These are phyloP conservation scores for Hortiboletus campestris DNA, from an alignment of 768 basidiomycete genomes.

Conservation along the genomic window DNA sequence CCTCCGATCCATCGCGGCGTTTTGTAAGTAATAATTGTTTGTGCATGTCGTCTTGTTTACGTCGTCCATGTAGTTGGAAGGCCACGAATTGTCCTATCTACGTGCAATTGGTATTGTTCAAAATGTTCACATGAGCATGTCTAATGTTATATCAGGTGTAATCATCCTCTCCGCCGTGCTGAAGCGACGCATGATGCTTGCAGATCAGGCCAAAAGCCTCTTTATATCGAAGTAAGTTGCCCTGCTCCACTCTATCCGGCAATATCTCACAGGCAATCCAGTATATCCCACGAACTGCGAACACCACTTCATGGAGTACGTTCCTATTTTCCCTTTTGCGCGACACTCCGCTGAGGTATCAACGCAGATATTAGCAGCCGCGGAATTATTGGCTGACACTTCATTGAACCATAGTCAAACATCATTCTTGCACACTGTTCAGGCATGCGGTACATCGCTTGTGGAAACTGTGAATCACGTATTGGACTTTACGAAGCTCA, in stretches of 20 bases:
- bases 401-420: slow-evolving; percentile 75
- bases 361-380: slow-evolving; percentile 78
- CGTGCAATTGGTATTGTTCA: slow-evolving; percentile 71
- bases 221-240: slow-evolving; percentile 83
- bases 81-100: slow-evolving; percentile 86
- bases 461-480: slow-evolving; percentile 98
- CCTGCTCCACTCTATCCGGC: neutral
- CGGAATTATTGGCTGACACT: slow-evolving; percentile 87
- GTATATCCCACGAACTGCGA: slow-evolving; percentile 87
- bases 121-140: neutral
- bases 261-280: slow-evolving; percentile 30
- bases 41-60: slow-evolving; percentile 6
- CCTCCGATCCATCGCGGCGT: slow-evolving; percentile 72
- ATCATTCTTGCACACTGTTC: slow-evolving; percentile 89
- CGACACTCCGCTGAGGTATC: neutral
- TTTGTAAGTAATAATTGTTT: slow-evolving; percentile 51
- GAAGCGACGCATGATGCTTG: slow-evolving; percentile 89
- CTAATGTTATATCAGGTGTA: slow-evolving; percentile 49
- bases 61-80: slow-evolving; percentile 62
- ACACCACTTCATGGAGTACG: slow-evolving; percentile 88
- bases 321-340: slow-evolving; percentile 3
- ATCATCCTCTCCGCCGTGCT: slow-evolving; percentile 92
- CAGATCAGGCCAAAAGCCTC: slow-evolving; percentile 89
- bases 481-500: slow-evolving; percentile 92
- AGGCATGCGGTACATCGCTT: slow-evolving; percentile 92